These are phyloP conservation scores for Moesziomyces aphidis DNA, from an alignment of 1,284 basidiomycete species.

Conservation along the genomic window DNA sequence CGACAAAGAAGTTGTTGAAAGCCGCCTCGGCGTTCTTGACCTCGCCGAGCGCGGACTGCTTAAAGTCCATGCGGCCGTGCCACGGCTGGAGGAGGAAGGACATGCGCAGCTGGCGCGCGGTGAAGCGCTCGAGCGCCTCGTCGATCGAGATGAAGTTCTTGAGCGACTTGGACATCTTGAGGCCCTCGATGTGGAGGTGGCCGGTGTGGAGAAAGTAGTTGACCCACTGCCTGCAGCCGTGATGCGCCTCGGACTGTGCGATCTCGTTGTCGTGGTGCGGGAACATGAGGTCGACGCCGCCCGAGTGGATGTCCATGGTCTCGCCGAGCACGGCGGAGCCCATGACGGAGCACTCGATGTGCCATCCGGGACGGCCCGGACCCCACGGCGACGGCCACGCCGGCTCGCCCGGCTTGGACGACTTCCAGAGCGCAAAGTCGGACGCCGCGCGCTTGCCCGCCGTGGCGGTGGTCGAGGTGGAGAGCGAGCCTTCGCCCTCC, in stretches of 20 bases:
- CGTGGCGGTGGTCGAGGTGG: constrained; percentile 68
- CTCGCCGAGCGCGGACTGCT: constrained; percentile 85
- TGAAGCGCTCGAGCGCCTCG: constrained; percentile 88
- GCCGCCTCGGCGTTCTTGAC: constrained; percentile 86
- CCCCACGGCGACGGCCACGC: constrained; percentile 98
- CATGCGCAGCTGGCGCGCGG: constrained; percentile 90
- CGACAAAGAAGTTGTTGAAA: constrained; percentile 95
- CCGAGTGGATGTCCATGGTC: constrained; percentile 97
- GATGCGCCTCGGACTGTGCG: constrained; percentile 92
- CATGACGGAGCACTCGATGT: constrained; percentile 99
- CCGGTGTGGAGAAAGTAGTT: constrained; percentile 99
- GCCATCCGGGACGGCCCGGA: constrained; percentile 96
- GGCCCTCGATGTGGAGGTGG: constrained; percentile 96
- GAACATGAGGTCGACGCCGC: constrained; percentile 95
- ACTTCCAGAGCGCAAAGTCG: constrained; percentile 99
- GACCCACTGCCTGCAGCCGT: constrained; percentile 93
- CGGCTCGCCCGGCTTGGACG: constrained; percentile 96
- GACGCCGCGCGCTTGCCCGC: constrained; percentile 74
- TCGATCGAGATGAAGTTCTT: constrained; percentile 99
- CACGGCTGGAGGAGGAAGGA: constrained; percentile 92
- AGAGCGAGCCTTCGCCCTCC: constrained; percentile 87
- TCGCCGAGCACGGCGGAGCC: constrained; percentile 90
- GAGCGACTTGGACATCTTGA: constrained; percentile 99
- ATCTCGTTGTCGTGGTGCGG: constrained; percentile 99
- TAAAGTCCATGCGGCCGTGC: constrained; percentile 95